A percentile compares a stretch with the other conserved stretches of the same genome.
Conservation (phyloP, 2,329 filamentous ascomycete species). For the Aureobasidium sp. region DNA sequence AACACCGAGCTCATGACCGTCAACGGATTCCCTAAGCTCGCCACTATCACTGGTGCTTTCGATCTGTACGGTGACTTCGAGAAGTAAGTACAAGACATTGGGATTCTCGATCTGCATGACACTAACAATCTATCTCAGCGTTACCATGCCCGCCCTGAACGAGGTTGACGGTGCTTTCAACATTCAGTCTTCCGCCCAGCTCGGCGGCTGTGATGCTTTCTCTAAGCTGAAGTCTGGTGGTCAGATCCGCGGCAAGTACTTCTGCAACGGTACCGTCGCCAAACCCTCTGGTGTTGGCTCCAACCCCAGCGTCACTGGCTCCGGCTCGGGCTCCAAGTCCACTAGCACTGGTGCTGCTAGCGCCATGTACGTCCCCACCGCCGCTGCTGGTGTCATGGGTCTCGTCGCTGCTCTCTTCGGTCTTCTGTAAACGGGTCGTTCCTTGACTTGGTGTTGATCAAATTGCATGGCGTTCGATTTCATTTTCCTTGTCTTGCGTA, state of each 20-base stretch:
- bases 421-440: constrained; percentile 35
- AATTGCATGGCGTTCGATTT: constrained; percentile 31
- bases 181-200: constrained; percentile 40
- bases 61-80: constrained; percentile 80
- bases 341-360: constrained; percentile 32
- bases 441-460: constrained; percentile 11
- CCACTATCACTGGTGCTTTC: constrained; percentile 69
- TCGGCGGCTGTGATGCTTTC: constrained; percentile 38
- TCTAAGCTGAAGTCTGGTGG: constrained; percentile 33
- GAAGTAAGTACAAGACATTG: constrained; percentile 51
- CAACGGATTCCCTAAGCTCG: constrained; percentile 60
- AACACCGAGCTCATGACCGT: constrained; percentile 68
- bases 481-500: constrained; percentile 34
- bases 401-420: constrained; percentile 43
- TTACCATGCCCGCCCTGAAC: constrained; percentile 54
- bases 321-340: constrained; percentile 20
- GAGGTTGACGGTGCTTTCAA: constrained; percentile 46
- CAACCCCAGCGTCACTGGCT: constrained; percentile 31
- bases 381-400: constrained; percentile 40
- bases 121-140: constrained; percentile 46
- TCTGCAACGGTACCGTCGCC: constrained; percentile 35
- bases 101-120: background rate
- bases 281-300: constrained; percentile 33
- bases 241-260: constrained; percentile 38
- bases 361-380: constrained; percentile 33